Conservation (phyloP, 2,329 filamentous ascomycete species). For the Phialophora macrospora region DNA sequence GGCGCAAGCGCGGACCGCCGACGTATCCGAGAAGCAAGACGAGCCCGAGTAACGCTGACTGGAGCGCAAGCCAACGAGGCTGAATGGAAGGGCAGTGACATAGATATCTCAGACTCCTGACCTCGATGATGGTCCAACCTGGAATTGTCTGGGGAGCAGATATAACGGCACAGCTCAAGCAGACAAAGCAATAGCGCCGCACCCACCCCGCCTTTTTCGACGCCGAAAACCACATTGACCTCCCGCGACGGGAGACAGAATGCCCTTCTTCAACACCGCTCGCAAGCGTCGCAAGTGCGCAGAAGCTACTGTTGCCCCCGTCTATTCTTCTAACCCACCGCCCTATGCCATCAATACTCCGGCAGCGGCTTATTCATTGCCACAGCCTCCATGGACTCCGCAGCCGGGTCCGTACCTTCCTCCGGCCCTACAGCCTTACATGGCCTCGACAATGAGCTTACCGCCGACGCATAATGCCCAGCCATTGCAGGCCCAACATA, state of each 20-base stretch:
- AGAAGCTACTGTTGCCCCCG: slow-evolving; percentile 10
- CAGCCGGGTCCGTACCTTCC: slow-evolving; percentile 13
- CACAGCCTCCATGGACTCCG: slow-evolving; percentile 22
- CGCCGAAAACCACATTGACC: background rate
- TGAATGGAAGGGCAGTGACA: background rate
- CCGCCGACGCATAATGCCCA: slow-evolving; percentile 3
- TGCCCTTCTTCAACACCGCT: slow-evolving; percentile 22
- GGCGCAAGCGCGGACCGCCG: slow-evolving; percentile 20
- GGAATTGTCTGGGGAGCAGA: background rate
- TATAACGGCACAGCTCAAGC: background rate
- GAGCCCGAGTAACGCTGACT: slow-evolving; percentile 2
- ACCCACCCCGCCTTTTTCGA: background rate
- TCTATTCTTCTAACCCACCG: slow-evolving; percentile 13
- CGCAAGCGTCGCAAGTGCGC: slow-evolving; percentile 25
- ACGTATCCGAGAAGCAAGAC: slow-evolving; percentile 9
- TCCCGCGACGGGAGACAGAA: background rate
- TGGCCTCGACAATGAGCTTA: slow-evolving; percentile 20
- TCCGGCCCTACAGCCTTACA: slow-evolving; percentile 1
- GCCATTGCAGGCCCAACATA: slow-evolving; percentile 22
- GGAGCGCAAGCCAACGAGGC: slow-evolving; percentile 9
- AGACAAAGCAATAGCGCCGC: background rate
- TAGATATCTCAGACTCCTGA: background rate
- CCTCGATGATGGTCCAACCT: background rate
- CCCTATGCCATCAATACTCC: slow-evolving; percentile 16
- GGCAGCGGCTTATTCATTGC: slow-evolving; percentile 3